Percentiles rank a stretch among this genome's conserved stretches.
Evolutionary conservation across 2,329 filamentous ascomycete genomes (phyloP).

Genomic region (Alternaria incomplexa): DNA sequence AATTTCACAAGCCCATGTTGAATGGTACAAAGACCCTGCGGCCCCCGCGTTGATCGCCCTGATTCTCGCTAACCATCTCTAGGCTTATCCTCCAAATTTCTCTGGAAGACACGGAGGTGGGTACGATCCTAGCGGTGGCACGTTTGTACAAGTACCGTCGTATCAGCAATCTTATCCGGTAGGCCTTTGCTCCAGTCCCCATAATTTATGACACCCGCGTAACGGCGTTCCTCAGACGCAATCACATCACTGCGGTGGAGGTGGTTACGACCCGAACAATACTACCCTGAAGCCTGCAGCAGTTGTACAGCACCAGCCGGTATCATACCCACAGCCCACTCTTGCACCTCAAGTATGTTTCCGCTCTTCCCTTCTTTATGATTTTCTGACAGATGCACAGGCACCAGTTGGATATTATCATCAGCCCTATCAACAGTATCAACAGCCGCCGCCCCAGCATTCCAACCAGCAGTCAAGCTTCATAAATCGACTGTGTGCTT

Average conservation of each 20-base stretch:
- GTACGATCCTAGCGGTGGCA: conserved; percentile 20
- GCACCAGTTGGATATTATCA: conserved; percentile 7
- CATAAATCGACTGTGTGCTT: conserved; percentile 27
- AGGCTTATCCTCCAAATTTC: conserved; percentile 24
- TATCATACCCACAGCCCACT: conserved; percentile 8
- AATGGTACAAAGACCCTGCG: conserved; percentile 17
- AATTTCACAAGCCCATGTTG: background rate
- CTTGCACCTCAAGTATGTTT: conserved; percentile 17
- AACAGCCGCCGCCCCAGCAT: conserved; percentile 13
- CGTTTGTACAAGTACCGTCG: conserved; percentile 12
- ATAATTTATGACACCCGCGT: background rate
- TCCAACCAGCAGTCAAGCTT: conserved; percentile 18
- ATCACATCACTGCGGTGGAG: conserved; percentile 21
- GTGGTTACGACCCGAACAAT: conserved; percentile 20
- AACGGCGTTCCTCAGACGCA: background rate
- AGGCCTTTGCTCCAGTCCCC: background rate
- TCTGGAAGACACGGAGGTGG: conserved; percentile 30
- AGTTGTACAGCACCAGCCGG: conserved; percentile 12
- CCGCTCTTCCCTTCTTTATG: background rate
- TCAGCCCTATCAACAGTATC: conserved; percentile 7
- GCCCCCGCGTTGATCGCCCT: background rate
- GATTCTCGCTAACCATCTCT: conserved; percentile 7
- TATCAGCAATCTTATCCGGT: conserved; percentile 14
- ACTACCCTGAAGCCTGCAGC: conserved; percentile 9
- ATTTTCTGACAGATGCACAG: conserved; percentile 5